Evolutionary conservation across 768 basidiomycete genomes (phyloP), one percentile per base, ranked within the genome.

Genomic region (Serendipita indica): DNA sequence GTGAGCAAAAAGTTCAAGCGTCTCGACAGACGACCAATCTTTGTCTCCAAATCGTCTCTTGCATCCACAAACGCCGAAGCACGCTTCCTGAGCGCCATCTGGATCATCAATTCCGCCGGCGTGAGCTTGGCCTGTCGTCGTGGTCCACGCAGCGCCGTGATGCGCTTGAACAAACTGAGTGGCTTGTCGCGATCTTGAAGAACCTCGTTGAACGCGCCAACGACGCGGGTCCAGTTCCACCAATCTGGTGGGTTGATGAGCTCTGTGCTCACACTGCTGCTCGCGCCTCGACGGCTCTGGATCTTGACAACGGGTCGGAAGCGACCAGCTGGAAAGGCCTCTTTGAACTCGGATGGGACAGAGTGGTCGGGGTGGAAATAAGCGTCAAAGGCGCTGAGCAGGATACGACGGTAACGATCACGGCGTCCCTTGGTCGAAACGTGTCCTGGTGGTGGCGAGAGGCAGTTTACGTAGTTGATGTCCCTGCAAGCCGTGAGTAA

Each of bases 41-140:
- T 93, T 45, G 87, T 88, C 74, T 94, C 91, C 22, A 94, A 79
- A 65, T 92, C 90, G 68, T 93, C 92, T 33, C 92, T 78, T 10
- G 90, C 88, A 67, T 94, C 90, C 37, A 94, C 89, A 64, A 93
- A 94, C 34, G 89, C 89, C 2, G 85, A 86, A n/a, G 92, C 91
- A 39, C 92, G 85, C 69, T 87, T 87, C 63, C 92, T 84, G 69
- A 96, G 92, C 57, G 90, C 89, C 46, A 78, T 75, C 68, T 91
- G 89, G 62, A 92, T 85, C 60, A 81, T 76, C 69, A 89, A 86
- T 68, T 96, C 92, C 0, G 90, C 89, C 12, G 72, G 72, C 28
- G 82, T 86, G 45, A 93, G 74, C 64, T 80, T 79, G 28, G 86
- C 87, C 22, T 82, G 77, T 18, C 84, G 79, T 63, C 80, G 83